Base-by-base conservation (phyloP, 306 rosid genomes). In the Castanea mollissima region DNA sequence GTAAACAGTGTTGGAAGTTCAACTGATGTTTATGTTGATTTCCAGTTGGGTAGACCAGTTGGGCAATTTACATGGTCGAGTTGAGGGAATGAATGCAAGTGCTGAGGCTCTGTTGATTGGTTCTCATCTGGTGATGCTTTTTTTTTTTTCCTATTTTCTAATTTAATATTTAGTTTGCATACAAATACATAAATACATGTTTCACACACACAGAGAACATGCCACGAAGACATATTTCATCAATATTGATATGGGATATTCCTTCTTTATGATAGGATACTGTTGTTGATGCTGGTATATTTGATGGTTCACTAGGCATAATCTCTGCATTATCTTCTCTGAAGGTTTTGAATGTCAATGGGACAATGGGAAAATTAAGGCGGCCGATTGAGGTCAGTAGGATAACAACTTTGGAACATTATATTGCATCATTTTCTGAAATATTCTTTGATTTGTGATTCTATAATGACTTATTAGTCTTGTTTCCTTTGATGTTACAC, bases 261-360 rank as follows among this genome's bases (percentile, higher is more conserved):
- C 49, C 29, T 83, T 14, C 59, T 71, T 79, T 75, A 56, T 21
- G 20, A 34, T 38, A 95, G 99, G 99, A 95, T 73, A 95, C 98
- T 12, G 98, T 95, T 71, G 88, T 91, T 80, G 98, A 95, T 90
- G 99, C 95, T 29, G 99, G 99, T 76, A 95, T 83, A 65, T 92
- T 88, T 85, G 99, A 94, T 83, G 99, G 98, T 21, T 41, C 98
- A 27, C 80, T 95, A 52, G 99, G 99, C 79, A 95, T 95, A 67
- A 82, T 95, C 25, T 84, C 93, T 63, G 97, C 91, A 58, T n/a
- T 95, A 85, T 85, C 97, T 81, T 98, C 99, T 31, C 75, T 95
- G 41, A 95, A 95, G 88, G 94, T 84, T 79, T 54, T 95, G 87
- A 83, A 83, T 64, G 64, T 78, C 86, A 80, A 75, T 74, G 88